These are phyloP conservation scores for Pelargonium citronellum DNA, from an alignment of 441 rosid genomes.

Conservation along the genomic window DNA sequence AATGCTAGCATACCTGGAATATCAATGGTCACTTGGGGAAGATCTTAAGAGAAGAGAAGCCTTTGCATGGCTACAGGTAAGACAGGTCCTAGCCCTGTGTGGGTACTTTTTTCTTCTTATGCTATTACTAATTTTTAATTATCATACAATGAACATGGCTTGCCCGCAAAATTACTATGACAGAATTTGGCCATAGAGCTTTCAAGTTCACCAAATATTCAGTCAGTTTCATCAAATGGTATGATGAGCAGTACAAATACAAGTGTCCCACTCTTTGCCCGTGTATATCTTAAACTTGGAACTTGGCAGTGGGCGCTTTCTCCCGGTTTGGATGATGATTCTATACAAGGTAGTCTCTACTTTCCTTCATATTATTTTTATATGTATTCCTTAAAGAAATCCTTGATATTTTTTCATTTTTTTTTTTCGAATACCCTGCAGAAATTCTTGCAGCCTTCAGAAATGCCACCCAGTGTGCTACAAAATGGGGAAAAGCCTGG, in stretches of 20 bases:
- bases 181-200: slow-evolving; percentile 80
- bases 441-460: slow-evolving; percentile 74
- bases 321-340: slow-evolving; percentile 85
- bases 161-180: slow-evolving; percentile 20
- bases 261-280: slow-evolving; percentile 75
- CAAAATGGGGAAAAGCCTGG: slow-evolving; percentile 98
- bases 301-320: slow-evolving; percentile 90
- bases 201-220: slow-evolving; percentile 55
- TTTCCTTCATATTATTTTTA: neutral
- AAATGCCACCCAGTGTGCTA: slow-evolving; percentile 75
- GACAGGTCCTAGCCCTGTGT: slow-evolving; percentile 11
- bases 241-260: slow-evolving; percentile 41
- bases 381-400: slow-evolving; percentile 1
- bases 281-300: slow-evolving; percentile 85
- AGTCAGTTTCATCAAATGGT: slow-evolving; percentile 44
- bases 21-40: slow-evolving; percentile 99
- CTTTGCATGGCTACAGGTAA: slow-evolving; percentile 80
- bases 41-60: slow-evolving; percentile 95
- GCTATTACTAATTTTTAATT: slow-evolving; percentile 3
- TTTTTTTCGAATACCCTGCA: slow-evolving; percentile 25
- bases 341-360: slow-evolving; percentile 63
- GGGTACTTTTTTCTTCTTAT: neutral
- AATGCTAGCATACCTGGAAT: slow-evolving; percentile 87
- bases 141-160: slow-evolving; percentile 15
- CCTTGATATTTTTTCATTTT: slow-evolving; percentile 11